These are phyloP conservation scores for Rhynchospora pubera DNA, from an alignment of 176 grass and related monocot genomes.

Conservation along the genomic window DNA sequence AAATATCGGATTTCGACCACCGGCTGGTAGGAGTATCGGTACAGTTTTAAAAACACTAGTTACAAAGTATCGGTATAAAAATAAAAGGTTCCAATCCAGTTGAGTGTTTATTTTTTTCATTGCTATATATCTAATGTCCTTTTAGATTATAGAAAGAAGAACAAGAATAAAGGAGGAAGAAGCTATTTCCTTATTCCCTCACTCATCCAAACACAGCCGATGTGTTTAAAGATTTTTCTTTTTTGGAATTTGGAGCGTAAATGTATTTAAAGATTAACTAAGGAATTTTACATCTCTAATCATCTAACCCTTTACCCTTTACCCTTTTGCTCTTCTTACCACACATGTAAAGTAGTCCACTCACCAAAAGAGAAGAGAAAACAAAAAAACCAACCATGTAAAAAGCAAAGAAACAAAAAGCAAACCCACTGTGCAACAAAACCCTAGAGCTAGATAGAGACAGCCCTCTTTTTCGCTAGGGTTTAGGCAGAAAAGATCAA, in stretches of 20 bases:
- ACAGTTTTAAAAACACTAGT: too few relatives aligned
- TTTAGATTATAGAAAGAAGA: background rate
- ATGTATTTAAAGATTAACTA: conserved; percentile 7
- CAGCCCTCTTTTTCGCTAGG: conserved; percentile 20
- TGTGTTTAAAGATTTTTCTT: too few relatives aligned
- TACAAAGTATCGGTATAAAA: background rate
- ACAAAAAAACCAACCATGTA: conserved; percentile 50
- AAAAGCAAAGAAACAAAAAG: conserved; percentile 33
- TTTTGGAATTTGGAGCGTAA: too few relatives aligned
- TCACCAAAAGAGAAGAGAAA: conserved; percentile 27
- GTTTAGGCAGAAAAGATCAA: conserved; percentile 24
- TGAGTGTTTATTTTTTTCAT: too few relatives aligned
- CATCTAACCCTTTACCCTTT: background rate
- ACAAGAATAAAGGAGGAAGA: background rate
- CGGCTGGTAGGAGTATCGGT: too few relatives aligned
- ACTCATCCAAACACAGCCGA: too few relatives aligned
- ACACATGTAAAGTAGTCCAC: conserved; percentile 22
- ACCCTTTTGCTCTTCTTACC: conserved; percentile 5
- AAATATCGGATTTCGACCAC: too few relatives aligned
- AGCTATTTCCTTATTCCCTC: too few relatives aligned
- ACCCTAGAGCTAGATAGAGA: conserved; percentile 25
- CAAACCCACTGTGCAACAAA: conserved; percentile 20
- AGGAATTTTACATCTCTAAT: conserved; percentile 1
- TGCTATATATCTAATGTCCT: background rate
- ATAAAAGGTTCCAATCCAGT: too few relatives aligned